Base-by-base conservation (phyloP, 75 land plant genomes). In the Chamaecyparis obtusa region DNA sequence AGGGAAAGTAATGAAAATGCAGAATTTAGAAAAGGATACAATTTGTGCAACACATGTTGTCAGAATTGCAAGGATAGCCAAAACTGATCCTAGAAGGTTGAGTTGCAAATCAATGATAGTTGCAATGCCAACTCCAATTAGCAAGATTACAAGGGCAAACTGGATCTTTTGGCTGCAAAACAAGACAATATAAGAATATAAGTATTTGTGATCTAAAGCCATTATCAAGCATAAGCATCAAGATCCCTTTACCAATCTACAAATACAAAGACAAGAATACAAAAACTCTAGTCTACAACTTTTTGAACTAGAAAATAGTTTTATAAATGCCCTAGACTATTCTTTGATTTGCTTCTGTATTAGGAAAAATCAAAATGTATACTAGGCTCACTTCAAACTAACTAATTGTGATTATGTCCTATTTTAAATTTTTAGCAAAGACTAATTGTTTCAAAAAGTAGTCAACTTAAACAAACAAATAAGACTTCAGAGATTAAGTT, bases 21-120 rank as follows among this genome's bases (percentile, higher is more conserved):
- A 48, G 84, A 49, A 37, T 17, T 39, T 39, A 17, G 33, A 24
- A 87, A 74, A 92, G 98, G 99, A 96, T 97, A 97, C 99, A 90
- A 97, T 97, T 81, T 97, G 99, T 87, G 98, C 97, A 87, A 97
- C 89, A 84, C 99, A 97, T 0, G 99, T 97, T 19, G 99, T 97
- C 41, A 97, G 46, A 84, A 97, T 94, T 72, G 99, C 99, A 51
- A 97, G 95, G 27, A 94, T 81, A 85, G 99, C 95, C 19, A 97
- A 88, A 24, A 97, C 82, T 43, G 99, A 96, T 80, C 99, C 99
- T 79, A 97, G 88, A 44, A 87, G 87, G 89, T 97, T 97, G 86
- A 97, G 95, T 89, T 96, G 97, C 80, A 97, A 89, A 89, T 97
- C 99, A 78, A 98, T 97, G 19, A 97, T 93, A 16, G 99, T 96